A percentile compares a stretch with the other conserved stretches of the same genome.
Evolutionary conservation across 176 grass and related monocot species (phyloP).

Genomic region (Tillandsia leiboldiana): DNA sequence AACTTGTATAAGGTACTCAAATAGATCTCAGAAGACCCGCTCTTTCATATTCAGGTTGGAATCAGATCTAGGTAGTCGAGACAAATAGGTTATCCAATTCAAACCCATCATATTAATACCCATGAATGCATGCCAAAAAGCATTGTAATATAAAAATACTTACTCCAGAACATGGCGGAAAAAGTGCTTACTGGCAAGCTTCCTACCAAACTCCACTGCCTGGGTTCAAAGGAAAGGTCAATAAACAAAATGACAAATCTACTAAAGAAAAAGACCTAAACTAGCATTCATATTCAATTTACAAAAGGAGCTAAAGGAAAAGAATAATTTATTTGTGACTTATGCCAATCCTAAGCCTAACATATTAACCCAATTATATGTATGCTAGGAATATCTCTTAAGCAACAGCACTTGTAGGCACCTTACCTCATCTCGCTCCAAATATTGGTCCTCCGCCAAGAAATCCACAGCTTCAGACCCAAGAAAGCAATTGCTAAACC

Average conservation of each 20-base stretch:
- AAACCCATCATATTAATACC: too few species aligned
- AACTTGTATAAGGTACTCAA: slow-evolving; percentile 1
- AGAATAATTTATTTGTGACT: background rate
- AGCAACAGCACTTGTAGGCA: slow-evolving; percentile 9
- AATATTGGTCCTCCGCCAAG: slow-evolving; percentile 86
- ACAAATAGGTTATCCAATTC: too few species aligned
- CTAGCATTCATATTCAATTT: background rate
- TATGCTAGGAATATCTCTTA: background rate
- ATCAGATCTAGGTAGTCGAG: too few species aligned
- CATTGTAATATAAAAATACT: slow-evolving; percentile 19
- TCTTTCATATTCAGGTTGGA: too few species aligned
- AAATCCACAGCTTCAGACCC: slow-evolving; percentile 88
- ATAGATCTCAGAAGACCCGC: background rate
- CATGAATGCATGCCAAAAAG: too few species aligned
- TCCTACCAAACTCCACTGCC: slow-evolving; percentile 90
- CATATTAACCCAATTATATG: background rate
- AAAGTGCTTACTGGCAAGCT: slow-evolving; percentile 73
- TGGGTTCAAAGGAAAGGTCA: slow-evolving; percentile 5
- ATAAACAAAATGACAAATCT: slow-evolving; percentile 1
- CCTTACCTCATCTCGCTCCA: slow-evolving; percentile 80
- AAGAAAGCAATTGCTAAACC: slow-evolving; percentile 90
- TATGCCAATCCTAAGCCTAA: background rate
- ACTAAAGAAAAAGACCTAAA: background rate
- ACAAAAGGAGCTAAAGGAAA: background rate
- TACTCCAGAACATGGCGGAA: slow-evolving; percentile 80